Evolutionary conservation across 2,329 filamentous ascomycete genomes (phyloP).

Genomic region (Monilinia vaccinii-corymbosi): DNA sequence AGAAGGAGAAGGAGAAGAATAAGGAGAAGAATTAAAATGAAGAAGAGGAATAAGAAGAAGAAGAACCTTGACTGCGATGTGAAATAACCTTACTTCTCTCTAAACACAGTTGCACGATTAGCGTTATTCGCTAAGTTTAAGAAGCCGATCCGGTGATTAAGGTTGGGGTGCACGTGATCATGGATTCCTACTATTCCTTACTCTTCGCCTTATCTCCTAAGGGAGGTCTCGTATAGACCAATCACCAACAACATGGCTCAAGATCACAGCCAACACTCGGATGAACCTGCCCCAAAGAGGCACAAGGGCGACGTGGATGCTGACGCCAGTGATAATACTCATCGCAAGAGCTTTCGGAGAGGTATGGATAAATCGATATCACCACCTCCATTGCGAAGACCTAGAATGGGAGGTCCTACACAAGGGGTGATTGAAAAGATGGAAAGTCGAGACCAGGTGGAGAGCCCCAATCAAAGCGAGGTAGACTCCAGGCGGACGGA

Average conservation of each 20-base stretch:
- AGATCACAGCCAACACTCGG: neutral
- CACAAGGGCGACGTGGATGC: conserved; percentile 11
- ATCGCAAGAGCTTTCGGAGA: neutral
- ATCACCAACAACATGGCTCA: conserved; percentile 16
- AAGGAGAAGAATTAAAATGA: too few species aligned
- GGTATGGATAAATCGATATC: conserved; percentile 21
- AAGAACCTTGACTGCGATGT: conserved; percentile 6
- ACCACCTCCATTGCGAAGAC: conserved; percentile 23
- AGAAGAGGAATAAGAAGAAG: too few species aligned
- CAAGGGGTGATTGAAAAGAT: neutral
- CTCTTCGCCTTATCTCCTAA: too few species aligned
- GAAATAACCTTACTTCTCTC: too few species aligned
- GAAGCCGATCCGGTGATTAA: too few species aligned
- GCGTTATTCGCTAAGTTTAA: conserved; percentile 1
- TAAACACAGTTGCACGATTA: neutral
- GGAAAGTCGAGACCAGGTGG: neutral
- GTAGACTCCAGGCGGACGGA: neutral
- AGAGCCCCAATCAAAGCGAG: neutral
- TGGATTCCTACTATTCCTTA: neutral
- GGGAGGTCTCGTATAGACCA: neutral
- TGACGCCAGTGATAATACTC: neutral
- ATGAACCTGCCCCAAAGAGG: conserved; percentile 23
- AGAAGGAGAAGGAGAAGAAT: too few species aligned
- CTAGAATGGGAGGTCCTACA: neutral
- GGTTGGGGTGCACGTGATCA: neutral